phyloP scores from a whole-genome alignment of 352 stramenopile species.

The Pythium monospermum region DNA sequence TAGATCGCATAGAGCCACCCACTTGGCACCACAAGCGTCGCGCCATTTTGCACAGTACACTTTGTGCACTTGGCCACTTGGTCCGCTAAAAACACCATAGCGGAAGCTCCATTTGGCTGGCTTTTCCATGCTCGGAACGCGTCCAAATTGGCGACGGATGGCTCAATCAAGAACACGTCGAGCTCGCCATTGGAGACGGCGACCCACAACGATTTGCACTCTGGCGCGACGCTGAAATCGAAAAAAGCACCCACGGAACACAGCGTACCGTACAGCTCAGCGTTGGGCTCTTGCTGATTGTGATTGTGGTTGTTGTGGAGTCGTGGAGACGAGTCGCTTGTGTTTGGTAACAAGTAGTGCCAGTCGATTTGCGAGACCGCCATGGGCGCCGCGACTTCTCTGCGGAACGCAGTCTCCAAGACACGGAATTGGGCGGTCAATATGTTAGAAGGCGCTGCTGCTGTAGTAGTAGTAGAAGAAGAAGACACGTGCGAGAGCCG shows the following conservation, averaged over 20 bases:
- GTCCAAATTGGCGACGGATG: slow-evolving; percentile 36
- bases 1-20: slow-evolving; percentile 76
- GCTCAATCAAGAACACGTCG: slow-evolving; percentile 64
- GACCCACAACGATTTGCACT: slow-evolving; percentile 55
- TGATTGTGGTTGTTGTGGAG: too few species aligned
- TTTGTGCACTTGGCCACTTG: slow-evolving; percentile 73
- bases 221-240: slow-evolving; percentile 55
- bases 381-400: slow-evolving; percentile 36
- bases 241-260: slow-evolving; percentile 54
- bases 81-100: slow-evolving; percentile 55
- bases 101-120: slow-evolving; percentile 24
- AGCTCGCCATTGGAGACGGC: slow-evolving; percentile 57
- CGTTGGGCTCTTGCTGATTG: slow-evolving; percentile 24
- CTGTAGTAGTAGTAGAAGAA: too few species aligned
- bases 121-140: slow-evolving; percentile 56
- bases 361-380: slow-evolving; percentile 58
- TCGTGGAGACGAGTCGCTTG: slow-evolving; percentile 9
- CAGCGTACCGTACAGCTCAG: slow-evolving; percentile 53
- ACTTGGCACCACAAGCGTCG: slow-evolving; percentile 53
- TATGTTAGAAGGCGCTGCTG: too few species aligned
- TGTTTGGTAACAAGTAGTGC: slow-evolving; percentile 26
- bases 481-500: slow-evolving; percentile 22
- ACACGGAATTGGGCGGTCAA: slow-evolving; percentile 61
- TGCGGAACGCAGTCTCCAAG: slow-evolving; percentile 31
- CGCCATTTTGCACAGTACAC: slow-evolving; percentile 38